These are phyloP conservation scores for Myrica gale DNA, from an alignment of 306 rosid species.

Conservation along the genomic window DNA sequence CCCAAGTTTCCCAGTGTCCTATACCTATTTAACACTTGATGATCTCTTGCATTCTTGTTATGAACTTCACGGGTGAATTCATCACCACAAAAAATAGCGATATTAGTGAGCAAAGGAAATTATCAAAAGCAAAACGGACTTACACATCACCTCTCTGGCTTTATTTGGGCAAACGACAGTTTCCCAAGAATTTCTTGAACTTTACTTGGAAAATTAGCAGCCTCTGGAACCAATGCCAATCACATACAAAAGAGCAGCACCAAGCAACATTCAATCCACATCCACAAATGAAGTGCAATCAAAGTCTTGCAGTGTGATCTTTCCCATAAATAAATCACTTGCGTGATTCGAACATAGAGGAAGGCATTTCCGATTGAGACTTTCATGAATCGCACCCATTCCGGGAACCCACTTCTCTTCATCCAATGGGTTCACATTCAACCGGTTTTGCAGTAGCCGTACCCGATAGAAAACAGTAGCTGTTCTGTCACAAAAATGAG, in stretches of 20 bases:
- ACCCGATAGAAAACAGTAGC: conserved; percentile 60
- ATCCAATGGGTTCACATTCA: conserved; percentile 50
- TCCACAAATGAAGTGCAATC: conserved; percentile 56
- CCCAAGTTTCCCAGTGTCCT: too few relatives aligned
- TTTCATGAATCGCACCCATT: conserved; percentile 67
- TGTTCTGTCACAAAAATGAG: conserved; percentile 73
- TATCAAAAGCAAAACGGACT: background rate
- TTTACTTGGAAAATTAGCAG: background rate
- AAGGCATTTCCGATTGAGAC: conserved; percentile 64
- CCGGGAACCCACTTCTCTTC: conserved; percentile 65
- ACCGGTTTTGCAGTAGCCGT: conserved; percentile 52
- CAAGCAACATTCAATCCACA: conserved; percentile 36
- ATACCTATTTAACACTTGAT: too few relatives aligned
- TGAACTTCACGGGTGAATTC: background rate
- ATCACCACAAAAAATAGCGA: background rate
- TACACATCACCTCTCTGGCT: background rate
- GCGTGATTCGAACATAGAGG: conserved; percentile 75
- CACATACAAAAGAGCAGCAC: background rate
- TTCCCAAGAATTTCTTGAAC: background rate
- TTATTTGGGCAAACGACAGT: background rate
- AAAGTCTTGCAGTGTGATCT: conserved; percentile 67
- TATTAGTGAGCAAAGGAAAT: background rate
- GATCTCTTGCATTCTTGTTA: background rate
- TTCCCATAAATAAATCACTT: conserved; percentile 63
- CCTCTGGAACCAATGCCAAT: conserved; percentile 2